phyloP scores from a whole-genome alignment of 139 green algal genomes.

The Chlamydomonas sp. region DNA sequence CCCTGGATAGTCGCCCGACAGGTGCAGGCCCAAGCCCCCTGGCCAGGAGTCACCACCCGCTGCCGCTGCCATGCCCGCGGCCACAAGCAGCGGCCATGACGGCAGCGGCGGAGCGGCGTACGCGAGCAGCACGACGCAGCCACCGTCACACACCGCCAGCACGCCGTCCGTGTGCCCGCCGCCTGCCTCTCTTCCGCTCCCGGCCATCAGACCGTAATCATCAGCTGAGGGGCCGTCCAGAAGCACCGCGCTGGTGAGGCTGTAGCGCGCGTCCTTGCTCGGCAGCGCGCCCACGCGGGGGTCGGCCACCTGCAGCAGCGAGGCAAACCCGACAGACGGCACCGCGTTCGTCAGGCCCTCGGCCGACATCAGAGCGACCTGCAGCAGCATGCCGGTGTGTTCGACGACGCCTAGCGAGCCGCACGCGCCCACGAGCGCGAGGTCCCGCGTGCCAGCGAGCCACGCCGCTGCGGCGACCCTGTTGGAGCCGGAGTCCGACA shows the following conservation, averaged over 20 bases:
- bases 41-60: too few relatives aligned
- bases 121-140: neutral
- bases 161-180: neutral
- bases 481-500: neutral
- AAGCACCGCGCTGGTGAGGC: neutral
- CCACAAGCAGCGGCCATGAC: slow-evolving; percentile 3
- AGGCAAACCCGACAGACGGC: neutral
- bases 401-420: neutral
- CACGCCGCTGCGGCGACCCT: neutral
- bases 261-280: neutral
- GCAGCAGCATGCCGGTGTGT: neutral
- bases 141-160: neutral
- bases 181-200: neutral
- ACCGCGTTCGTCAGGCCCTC: neutral
- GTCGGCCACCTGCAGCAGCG: neutral
- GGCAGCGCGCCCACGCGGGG: neutral
- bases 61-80: too few relatives aligned
- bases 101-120: neutral
- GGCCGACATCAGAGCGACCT: neutral
- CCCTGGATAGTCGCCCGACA: too few relatives aligned
- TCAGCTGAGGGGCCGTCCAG: neutral
- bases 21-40: too few relatives aligned
- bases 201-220: neutral
- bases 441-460: neutral
- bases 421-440: neutral